Evolutionary conservation across 257 asterid genomes (phyloP), one percentile per base, ranked within the genome.

Genomic region (Sherardia arvensis): DNA sequence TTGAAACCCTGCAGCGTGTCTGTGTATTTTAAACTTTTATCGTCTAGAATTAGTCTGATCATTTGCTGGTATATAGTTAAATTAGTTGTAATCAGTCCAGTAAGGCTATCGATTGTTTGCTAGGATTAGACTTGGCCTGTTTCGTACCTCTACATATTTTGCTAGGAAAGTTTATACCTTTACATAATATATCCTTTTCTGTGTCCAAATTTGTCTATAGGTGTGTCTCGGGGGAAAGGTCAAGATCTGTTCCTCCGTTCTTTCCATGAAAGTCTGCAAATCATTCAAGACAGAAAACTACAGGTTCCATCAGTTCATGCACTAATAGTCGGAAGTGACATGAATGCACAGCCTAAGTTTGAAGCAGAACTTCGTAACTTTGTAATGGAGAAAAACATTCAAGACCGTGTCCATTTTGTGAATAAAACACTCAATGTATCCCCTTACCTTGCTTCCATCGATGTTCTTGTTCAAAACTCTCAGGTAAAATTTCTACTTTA

Each of bases 161-260:
- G n/a, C n/a, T n/a, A n/a, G 27, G 47, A 12, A 27, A n/a, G n/a
- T 15, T 4, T 32, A 22, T 27, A 14, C 21, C 23, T 48, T 26
- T 25, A 30, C 29, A 29, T 17, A 15, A 36, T 10, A 47, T 8
- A 51, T 12, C 40, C 29, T 20, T 2, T 27, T 53, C 25, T 28
- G 25, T 20, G 21, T 26, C 56, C 33, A 32, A 30, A 33, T 53
- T 43, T 28, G 4, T 22, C 29, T 67, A 59, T 77, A 92, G 99
- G 99, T 76, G 99, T 92, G 74, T 89, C 99, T 59, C 90, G 99
- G 58, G 99, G 97, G 63, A 92, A 92, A 78, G 97, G 97, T 61
- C 99, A 92, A 73, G 99, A 92, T 80, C 79, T 92, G 38, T 89
- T 89, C 78, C 91, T 92, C 32, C 87, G 83, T 73, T 79, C 94